A percentile compares a stretch with the other conserved stretches of the same genome.
phyloP scores from a whole-genome alignment of 1,139 yeast genomes.

The Diutina siamensis region DNA sequence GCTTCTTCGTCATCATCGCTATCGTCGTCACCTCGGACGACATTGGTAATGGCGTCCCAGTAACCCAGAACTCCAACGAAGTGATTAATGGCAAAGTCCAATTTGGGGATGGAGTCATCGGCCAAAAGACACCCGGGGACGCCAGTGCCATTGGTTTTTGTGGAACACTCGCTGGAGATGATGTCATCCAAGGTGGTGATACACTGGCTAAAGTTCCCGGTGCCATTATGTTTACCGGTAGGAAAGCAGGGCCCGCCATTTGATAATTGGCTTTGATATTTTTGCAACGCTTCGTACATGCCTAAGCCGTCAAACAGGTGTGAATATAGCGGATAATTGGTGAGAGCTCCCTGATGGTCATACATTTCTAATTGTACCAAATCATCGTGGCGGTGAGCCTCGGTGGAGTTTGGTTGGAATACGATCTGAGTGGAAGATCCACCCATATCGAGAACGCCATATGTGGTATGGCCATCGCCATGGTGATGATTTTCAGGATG shows the following conservation, averaged over 20 bases:
- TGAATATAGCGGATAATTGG: slow-evolving; percentile 32
- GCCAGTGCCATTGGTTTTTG: neutral
- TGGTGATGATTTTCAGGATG: slow-evolving; percentile 35
- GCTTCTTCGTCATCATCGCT: slow-evolving; percentile 11
- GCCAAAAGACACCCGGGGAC: slow-evolving; percentile 26
- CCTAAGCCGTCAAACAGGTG: slow-evolving; percentile 74
- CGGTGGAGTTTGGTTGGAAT: slow-evolving; percentile 56
- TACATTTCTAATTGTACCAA: slow-evolving; percentile 41
- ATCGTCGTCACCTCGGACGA: slow-evolving; percentile 16
- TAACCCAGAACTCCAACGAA: slow-evolving; percentile 77
- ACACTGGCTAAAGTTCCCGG: neutral
- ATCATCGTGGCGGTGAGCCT: slow-evolving; percentile 43
- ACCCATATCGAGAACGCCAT: slow-evolving; percentile 77
- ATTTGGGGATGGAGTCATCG: slow-evolving; percentile 46
- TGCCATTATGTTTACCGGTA: slow-evolving; percentile 14
- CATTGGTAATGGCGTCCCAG: slow-evolving; percentile 57
- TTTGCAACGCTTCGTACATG: slow-evolving; percentile 52
- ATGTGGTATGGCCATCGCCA: slow-evolving; percentile 46
- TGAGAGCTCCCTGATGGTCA: slow-evolving; percentile 14
- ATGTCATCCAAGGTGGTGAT: neutral
- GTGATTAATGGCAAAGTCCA: slow-evolving; percentile 56
- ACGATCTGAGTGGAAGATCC: slow-evolving; percentile 84
- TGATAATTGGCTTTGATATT: slow-evolving; percentile 32
- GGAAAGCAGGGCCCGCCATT: slow-evolving; percentile 60
- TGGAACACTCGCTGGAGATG: neutral